phyloP scores from a whole-genome alignment of 2,329 filamentous ascomycete genomes.

The Dothideomycetes sp. region DNA sequence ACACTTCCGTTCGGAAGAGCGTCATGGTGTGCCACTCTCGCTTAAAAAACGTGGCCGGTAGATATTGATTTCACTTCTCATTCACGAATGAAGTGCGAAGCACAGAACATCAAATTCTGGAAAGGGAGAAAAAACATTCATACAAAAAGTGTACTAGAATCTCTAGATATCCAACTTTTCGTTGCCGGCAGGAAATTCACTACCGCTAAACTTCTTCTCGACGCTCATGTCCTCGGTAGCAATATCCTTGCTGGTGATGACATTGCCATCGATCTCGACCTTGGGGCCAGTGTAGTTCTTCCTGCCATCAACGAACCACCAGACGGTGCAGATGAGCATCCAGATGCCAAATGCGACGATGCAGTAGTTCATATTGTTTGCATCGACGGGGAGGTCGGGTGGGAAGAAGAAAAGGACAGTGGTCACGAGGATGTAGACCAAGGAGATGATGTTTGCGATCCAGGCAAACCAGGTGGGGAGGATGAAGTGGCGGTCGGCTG shows the following conservation, averaged over 20 bases:
- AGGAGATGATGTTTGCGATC: slow-evolving; percentile 48
- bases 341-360: slow-evolving; percentile 48
- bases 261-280: slow-evolving; percentile 18
- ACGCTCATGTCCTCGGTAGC: too few species aligned
- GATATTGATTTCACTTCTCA: too few species aligned
- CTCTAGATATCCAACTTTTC: too few species aligned
- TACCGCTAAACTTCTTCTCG: too few species aligned
- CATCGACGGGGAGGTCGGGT: slow-evolving; percentile 51
- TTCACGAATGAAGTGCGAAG: too few species aligned
- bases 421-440: slow-evolving; percentile 57
- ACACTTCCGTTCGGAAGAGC: too few species aligned
- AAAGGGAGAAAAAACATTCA: too few species aligned
- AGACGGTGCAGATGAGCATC: slow-evolving; percentile 43
- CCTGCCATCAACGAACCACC: slow-evolving; percentile 50
- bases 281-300: slow-evolving; percentile 48
- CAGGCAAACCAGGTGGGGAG: slow-evolving; percentile 46
- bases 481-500: slow-evolving; percentile 43
- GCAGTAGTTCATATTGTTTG: slow-evolving; percentile 58
- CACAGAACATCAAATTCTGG: too few species aligned
- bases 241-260: slow-evolving; percentile 9
- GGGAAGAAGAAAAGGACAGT: slow-evolving; percentile 68
- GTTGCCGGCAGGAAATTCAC: too few species aligned
- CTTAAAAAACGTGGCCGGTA: too few species aligned
- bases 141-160: too few species aligned
- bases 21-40: too few species aligned